Evolutionary conservation across 768 basidiomycete species (phyloP).

Genomic region (Mycena floridula): DNA sequence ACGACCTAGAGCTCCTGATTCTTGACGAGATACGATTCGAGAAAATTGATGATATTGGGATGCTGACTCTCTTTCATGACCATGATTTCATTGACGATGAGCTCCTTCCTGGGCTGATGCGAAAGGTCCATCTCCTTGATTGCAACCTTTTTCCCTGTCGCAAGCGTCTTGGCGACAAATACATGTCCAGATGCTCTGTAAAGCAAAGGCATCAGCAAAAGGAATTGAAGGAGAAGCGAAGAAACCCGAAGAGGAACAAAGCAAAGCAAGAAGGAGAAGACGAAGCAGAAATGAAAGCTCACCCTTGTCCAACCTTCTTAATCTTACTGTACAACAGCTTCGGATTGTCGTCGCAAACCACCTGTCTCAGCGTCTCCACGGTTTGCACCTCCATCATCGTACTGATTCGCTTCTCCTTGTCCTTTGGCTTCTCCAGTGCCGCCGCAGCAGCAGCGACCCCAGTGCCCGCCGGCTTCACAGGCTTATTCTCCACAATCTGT

Average conservation of each 20-base stretch:
- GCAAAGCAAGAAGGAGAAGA: no score
- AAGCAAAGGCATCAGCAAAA: conserved; percentile 97
- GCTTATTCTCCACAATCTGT: conserved; percentile 51
- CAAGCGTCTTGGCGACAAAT: conserved; percentile 89
- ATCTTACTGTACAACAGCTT: conserved; percentile 91
- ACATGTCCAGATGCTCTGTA: conserved; percentile 98
- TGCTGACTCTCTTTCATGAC: conserved; percentile 99
- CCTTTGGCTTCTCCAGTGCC: conserved; percentile 56
- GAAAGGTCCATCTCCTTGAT: conserved; percentile 98
- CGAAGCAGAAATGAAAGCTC: conserved; percentile 97
- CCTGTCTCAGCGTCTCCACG: conserved; percentile 92
- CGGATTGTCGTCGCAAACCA: conserved; percentile 84
- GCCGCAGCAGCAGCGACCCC: conserved; percentile 69
- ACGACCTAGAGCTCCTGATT: conserved; percentile 93
- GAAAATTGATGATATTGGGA: conserved; percentile 94
- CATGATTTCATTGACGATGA: conserved; percentile 95
- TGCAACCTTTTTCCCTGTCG: conserved; percentile 81
- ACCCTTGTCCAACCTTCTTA: conserved; percentile 98
- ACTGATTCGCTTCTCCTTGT: conserved; percentile 84
- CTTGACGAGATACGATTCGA: conserved; percentile 86
- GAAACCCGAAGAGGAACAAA: conserved; percentile 78
- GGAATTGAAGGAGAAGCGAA: conserved; percentile 86
- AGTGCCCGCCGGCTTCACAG: conserved; percentile 33
- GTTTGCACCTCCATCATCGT: conserved; percentile 97
- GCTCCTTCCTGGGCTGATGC: conserved; percentile 93